Conservation (phyloP, 1,284 basidiomycete species). For the Sanghuangporus sanghuang region DNA sequence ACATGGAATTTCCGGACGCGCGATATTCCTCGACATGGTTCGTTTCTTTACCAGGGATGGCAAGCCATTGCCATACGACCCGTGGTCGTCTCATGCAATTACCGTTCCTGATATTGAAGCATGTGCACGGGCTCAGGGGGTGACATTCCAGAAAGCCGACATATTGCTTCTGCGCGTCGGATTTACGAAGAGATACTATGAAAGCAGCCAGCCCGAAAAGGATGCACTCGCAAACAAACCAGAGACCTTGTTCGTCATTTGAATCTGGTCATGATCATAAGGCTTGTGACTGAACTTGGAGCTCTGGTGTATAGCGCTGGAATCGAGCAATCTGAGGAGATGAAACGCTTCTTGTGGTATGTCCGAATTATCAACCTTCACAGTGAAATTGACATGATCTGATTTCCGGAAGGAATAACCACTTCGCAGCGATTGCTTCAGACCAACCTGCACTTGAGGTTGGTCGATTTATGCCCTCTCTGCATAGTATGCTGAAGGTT, state of each 20-base stretch:
- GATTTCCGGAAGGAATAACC: slow-evolving; percentile 56
- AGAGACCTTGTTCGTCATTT: slow-evolving; percentile 45
- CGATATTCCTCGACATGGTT: slow-evolving; percentile 64
- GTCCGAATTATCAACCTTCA: slow-evolving; percentile 15
- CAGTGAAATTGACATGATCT: neutral
- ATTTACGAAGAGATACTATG: slow-evolving; percentile 57
- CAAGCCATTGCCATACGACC: slow-evolving; percentile 52
- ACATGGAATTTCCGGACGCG: slow-evolving; percentile 70
- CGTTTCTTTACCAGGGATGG: slow-evolving; percentile 42
- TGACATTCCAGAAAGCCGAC: slow-evolving; percentile 54
- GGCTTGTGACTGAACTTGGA: neutral
- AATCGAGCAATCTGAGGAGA: slow-evolving; percentile 64
- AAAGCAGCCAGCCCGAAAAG: slow-evolving; percentile 40
- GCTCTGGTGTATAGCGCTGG: slow-evolving; percentile 42
- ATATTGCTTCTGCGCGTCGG: slow-evolving; percentile 60
- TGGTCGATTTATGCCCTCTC: slow-evolving; percentile 5
- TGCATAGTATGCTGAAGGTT: neutral
- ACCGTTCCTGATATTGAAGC: slow-evolving; percentile 53
- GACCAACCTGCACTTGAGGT: slow-evolving; percentile 74
- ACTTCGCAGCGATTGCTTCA: slow-evolving; percentile 69
- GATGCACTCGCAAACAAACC: slow-evolving; percentile 37
- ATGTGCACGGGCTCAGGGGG: slow-evolving; percentile 56
- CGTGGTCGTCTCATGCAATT: slow-evolving; percentile 55
- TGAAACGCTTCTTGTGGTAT: slow-evolving; percentile 67
- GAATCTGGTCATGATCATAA: neutral